Evolutionary conservation across 2,329 filamentous ascomycete species (phyloP), one percentile per base, ranked within the genome.

Genomic region (Septoria linicola): DNA sequence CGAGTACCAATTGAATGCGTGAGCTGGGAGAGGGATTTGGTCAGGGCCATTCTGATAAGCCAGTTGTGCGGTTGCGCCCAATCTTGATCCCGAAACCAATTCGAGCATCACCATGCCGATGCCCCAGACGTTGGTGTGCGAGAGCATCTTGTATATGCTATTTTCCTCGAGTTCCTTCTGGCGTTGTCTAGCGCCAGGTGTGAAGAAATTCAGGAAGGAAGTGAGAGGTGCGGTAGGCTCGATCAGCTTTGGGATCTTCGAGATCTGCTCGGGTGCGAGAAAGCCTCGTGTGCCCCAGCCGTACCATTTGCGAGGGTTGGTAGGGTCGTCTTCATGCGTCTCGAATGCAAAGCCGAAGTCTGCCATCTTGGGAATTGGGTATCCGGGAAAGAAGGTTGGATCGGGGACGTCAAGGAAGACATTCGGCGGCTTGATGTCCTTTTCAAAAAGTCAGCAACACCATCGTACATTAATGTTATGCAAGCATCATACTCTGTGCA

Each of bases 381-480:
- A 49, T 11, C 14, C 20, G n/a, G 41, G 20, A 31, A 37, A 44
- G 6, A 21, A 16, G 6, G 11, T 21, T 5, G 31, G 21, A 10
- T 34, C 16, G 25, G 47, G 31, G 36, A 11, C 14, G 14, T 36
- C 50, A 10, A 96, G 79, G 70, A 96, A 95, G 70, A 96, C 93
- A 76, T 96, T 96, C 78, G 95, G 90, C 0, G 91, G 91, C 75
- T 96, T 96, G 80, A 96, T 95, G 70, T 96, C 91, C 54, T 90
- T 87, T n/a, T 68, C 96, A 91, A 3, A 54, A 19, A 13, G 54
- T 44, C 20, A 16, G n/a, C 30, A 3, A 42, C 4, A 14, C 30
- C 16, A 5, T 44, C 44, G 30, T 46, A 35, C 27, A 37, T 21
- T 49, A 53, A 45, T 5, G 41, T 10, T 6, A 55, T 19, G 21